phyloP scores from a whole-genome alignment of 2,329 filamentous ascomycete species.

The Ascomycota sp. region DNA sequence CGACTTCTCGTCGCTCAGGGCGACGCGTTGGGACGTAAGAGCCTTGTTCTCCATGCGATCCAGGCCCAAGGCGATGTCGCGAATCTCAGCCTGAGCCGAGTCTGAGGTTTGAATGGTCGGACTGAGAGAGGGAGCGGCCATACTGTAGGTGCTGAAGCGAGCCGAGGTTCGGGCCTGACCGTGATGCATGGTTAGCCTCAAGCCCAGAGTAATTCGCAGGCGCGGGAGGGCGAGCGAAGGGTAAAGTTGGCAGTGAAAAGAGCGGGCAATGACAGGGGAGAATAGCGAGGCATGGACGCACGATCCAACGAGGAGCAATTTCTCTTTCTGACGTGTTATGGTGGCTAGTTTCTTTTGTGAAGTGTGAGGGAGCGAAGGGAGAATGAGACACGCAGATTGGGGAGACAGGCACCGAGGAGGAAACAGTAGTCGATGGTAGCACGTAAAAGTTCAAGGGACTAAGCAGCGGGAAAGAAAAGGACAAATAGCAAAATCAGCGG shows the following conservation, averaged over 20 bases:
- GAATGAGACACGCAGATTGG: conserved; percentile 1
- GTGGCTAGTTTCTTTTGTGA: not conserved
- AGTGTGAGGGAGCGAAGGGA: conserved; percentile 1
- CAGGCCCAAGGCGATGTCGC: conserved; percentile 55
- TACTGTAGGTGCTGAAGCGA: conserved; percentile 38
- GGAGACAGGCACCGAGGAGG: not conserved
- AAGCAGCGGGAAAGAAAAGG: conserved; percentile 2
- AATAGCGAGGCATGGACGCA: conserved; percentile 1
- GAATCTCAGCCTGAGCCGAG: conserved; percentile 33
- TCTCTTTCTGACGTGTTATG: not conserved
- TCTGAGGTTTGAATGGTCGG: conserved; percentile 29
- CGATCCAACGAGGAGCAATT: conserved; percentile 1
- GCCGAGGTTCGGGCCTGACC: conserved; percentile 28
- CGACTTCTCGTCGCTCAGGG: conserved; percentile 55
- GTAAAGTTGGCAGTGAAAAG: not conserved
- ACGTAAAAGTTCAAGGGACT: no score
- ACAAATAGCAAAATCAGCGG: conserved; percentile 2
- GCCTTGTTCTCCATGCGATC: conserved; percentile 80
- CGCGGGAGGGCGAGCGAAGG: not conserved
- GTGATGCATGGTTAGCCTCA: conserved; percentile 5
- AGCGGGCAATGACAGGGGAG: conserved; percentile 1
- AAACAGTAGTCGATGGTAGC: no score
- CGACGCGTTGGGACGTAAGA: conserved; percentile 50
- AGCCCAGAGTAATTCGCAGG: not conserved
- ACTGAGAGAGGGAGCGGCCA: conserved; percentile 36